phyloP scores from a whole-genome alignment of 169 alveolate species.

The Babesia bigemina region DNA sequence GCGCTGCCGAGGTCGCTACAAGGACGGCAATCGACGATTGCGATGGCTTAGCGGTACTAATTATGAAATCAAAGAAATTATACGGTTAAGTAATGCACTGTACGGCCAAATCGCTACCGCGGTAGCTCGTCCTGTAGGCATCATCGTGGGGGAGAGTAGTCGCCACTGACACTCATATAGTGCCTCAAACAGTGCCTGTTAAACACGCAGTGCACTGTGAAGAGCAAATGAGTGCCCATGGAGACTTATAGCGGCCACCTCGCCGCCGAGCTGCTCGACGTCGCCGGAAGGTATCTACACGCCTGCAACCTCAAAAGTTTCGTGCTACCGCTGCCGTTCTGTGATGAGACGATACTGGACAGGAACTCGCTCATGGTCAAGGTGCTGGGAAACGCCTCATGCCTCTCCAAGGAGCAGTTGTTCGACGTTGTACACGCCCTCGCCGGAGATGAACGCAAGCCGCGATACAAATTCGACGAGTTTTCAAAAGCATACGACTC shows the following conservation, averaged over 20 bases:
- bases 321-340: constrained; percentile 63
- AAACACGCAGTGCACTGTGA: background rate
- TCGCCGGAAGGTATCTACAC: constrained; percentile 36
- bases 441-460: background rate
- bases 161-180: background rate
- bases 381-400: constrained; percentile 45
- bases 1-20: constrained; percentile 2
- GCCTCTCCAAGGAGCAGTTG: constrained; percentile 50
- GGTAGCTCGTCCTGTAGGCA: background rate
- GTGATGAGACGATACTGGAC: constrained; percentile 51
- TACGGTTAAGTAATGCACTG: constrained; percentile 35
- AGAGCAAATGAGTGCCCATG: constrained; percentile 1
- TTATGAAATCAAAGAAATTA: background rate
- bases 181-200: background rate
- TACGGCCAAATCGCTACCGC: background rate
- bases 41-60: too few species aligned
- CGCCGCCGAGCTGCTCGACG: constrained; percentile 51
- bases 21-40: background rate
- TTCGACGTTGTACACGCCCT: constrained; percentile 25
- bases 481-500: constrained; percentile 6
- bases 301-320: constrained; percentile 41
- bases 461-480: background rate
- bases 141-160: background rate
- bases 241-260: constrained; percentile 38
- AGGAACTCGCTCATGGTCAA: constrained; percentile 32